Conservation (phyloP, 179 eudicot genomes). For the Silene coronaria region DNA sequence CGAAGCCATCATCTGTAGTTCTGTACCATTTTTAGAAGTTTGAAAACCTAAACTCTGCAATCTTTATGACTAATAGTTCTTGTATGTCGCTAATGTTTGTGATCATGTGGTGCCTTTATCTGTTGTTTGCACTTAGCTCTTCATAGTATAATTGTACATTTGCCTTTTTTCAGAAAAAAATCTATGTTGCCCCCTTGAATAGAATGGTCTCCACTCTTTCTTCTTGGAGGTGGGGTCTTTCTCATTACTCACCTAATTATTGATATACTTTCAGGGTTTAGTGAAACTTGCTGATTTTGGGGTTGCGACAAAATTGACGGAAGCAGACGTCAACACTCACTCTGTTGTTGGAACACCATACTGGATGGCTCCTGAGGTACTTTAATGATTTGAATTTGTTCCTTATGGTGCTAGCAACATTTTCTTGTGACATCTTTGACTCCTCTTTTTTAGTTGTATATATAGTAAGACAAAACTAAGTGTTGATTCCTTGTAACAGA, state of each 20-base stretch:
- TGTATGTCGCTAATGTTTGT: neutral
- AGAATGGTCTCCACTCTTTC: neutral
- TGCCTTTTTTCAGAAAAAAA: neutral
- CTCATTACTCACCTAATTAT: neutral
- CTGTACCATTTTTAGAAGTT: neutral
- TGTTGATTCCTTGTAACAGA: neutral
- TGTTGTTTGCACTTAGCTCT: neutral
- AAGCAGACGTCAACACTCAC: conserved; percentile 96
- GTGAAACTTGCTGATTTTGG: conserved; percentile 99
- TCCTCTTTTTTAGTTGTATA: neutral
- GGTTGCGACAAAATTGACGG: conserved; percentile 92
- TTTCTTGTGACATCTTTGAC: neutral
- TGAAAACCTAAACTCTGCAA: neutral
- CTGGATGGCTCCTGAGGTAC: conserved; percentile 99
- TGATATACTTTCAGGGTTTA: conserved; percentile 61
- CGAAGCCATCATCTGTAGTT: no score
- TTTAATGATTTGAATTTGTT: conserved; percentile 11
- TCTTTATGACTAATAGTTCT: neutral
- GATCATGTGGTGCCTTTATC: neutral
- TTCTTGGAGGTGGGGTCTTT: neutral
- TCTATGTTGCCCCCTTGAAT: neutral
- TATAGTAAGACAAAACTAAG: conserved; percentile 3
- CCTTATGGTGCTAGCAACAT: neutral
- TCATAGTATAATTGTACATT: no score
- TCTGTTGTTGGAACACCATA: conserved; percentile 99